Evolutionary conservation across 1,139 yeast genomes (phyloP), one percentile per base, ranked within the genome.

Genomic region (Kazachstania sp.): DNA sequence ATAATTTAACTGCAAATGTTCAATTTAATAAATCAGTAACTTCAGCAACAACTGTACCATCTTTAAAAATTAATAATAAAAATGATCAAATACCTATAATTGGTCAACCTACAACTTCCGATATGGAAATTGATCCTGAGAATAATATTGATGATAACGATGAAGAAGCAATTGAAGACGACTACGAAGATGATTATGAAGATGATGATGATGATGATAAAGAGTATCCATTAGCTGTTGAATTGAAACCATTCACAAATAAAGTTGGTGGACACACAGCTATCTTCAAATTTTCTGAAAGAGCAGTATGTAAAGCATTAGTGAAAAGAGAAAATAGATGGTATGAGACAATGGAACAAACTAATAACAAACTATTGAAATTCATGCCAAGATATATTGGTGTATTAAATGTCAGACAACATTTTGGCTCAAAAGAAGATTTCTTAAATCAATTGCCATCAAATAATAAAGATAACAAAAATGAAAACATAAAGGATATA

Each of bases 261-360:
- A 86, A 86, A 61, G 98, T 94, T 7, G 99, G 99, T 9, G 99
- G 99, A 0, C 99, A 94, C 64, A 92, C 97, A 0, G 97, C 97
- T 1, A 88, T 94, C 42, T 94, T 92, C 67, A 76, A 92, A 53
- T 92, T 92, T 62, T 84, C 95, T 7, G 84, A 82, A 56, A 73
- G 86, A 49, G 97, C 97, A 0, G 96, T 94, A n/a, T 92, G 98
- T 66, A 94, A 94, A 65, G 94, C 95, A 1, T 70, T 92, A 51
- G 86, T 88, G 52, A 87, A 87, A 58, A 73, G 95, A 52, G 99
- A 94, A 61, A 86, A 92, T 64, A 69, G 74, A 52, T 90, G 95
- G 83, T 94, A 94, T 65, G 98, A 94, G 64, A 79, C 83, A 4
- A 82, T 92, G 42, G 97, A 92, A 66, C 67, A 73, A 41, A 70